Percentiles rank a stretch among this genome's conserved stretches.
Conservation (phyloP, 176 grass and related monocot genomes). For the Miscanthus lutarioriparius region DNA sequence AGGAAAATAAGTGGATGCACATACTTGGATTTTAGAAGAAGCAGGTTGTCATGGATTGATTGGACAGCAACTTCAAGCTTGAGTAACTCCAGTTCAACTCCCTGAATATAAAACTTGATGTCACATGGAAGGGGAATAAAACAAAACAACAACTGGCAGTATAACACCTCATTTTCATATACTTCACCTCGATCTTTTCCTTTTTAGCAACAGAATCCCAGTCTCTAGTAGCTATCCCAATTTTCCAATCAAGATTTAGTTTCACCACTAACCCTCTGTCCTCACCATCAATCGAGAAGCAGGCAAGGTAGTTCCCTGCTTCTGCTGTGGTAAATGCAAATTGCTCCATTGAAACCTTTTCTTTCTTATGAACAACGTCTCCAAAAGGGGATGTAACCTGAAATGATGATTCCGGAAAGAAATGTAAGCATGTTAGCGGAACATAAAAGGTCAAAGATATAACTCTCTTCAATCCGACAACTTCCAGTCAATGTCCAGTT, state of each 20-base stretch:
- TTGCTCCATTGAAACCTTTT: conserved; percentile 52
- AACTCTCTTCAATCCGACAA: not conserved
- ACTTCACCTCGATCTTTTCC: conserved; percentile 70
- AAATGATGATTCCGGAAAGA: not conserved
- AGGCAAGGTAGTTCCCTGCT: conserved; percentile 72
- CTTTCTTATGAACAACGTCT: conserved; percentile 50
- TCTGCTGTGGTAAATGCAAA: conserved; percentile 82
- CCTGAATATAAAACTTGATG: conserved; percentile 41
- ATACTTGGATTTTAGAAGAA: conserved; percentile 65
- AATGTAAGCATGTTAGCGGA: not conserved
- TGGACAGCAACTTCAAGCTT: conserved; percentile 66
- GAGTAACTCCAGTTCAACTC: conserved; percentile 71
- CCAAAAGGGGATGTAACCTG: conserved; percentile 80
- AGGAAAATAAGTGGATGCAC: conserved; percentile 16
- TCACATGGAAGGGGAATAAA: conserved; percentile 17
- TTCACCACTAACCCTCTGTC: conserved; percentile 50
- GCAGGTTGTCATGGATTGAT: conserved; percentile 62
- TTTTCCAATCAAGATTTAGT: conserved; percentile 83
- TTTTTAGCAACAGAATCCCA: conserved; percentile 75
- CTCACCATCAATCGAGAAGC: conserved; percentile 59
- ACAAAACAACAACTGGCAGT: not conserved
- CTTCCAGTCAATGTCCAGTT: not conserved
- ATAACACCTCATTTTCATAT: not conserved
- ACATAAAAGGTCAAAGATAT: not conserved
- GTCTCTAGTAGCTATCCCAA: conserved; percentile 69